Conservation (phyloP, 352 stramenopile genomes). For the Globisporangium recalcitrans region DNA sequence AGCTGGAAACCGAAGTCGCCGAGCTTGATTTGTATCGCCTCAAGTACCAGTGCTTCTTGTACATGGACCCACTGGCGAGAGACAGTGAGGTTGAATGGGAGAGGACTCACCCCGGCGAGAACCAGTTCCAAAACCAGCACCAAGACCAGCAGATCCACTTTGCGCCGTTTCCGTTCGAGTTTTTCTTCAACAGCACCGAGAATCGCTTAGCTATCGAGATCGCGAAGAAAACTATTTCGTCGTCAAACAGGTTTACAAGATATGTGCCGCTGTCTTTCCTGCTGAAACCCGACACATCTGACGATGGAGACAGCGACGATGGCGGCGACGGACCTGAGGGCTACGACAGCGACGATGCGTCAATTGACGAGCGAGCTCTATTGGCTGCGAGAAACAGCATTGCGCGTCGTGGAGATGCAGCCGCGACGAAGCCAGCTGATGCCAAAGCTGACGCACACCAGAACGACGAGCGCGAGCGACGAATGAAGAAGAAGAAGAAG, state of each 20-base stretch:
- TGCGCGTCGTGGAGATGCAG: constrained; percentile 15
- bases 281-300: constrained; percentile 66
- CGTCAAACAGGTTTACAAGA: constrained; percentile 70
- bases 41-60: constrained; percentile 78
- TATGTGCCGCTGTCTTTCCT: constrained; percentile 80
- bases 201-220: constrained; percentile 61
- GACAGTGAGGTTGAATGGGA: constrained; percentile 53
- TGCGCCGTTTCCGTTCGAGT: constrained; percentile 69
- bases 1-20: constrained; percentile 68
- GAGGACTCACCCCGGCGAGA: constrained; percentile 15
- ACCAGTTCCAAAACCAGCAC: constrained; percentile 22
- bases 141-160: constrained; percentile 24
- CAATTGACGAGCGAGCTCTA: constrained; percentile 42
- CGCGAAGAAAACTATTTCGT: constrained; percentile 72
- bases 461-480: constrained; percentile 24
- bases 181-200: constrained; percentile 60
- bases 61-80: constrained; percentile 67
- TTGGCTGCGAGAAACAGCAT: constrained; percentile 24
- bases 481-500: constrained; percentile 60
- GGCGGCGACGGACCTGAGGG: constrained; percentile 43
- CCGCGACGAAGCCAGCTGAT: constrained; percentile 12
- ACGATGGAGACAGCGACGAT: constrained; percentile 58
- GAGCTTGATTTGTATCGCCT: constrained; percentile 70
- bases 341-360: constrained; percentile 72
- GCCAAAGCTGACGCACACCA: constrained; percentile 32